A percentile compares a stretch with the other conserved stretches of the same genome.
Evolutionary conservation across 371 early-diverging fungal species (phyloP).

Genomic region (Mucor irregularis): DNA sequence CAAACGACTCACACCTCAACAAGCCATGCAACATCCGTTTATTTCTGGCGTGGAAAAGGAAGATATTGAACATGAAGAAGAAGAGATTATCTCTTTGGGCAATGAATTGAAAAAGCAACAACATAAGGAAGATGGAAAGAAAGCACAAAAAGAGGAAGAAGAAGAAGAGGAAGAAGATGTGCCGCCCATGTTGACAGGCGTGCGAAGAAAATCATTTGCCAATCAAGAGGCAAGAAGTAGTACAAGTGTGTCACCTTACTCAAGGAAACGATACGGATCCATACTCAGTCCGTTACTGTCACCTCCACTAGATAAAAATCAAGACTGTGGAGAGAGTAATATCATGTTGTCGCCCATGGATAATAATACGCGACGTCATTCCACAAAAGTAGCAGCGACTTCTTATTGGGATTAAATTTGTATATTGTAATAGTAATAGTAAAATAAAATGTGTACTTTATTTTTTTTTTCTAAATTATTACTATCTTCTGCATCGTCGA

Average conservation of each 20-base stretch:
- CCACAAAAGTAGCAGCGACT: too few species aligned
- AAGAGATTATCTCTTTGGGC: slow-evolving; percentile 1
- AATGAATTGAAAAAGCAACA: neutral
- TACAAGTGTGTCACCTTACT: slow-evolving; percentile 5
- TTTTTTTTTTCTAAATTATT: too few species aligned
- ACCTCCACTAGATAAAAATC: slow-evolving; percentile 10
- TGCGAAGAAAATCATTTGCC: slow-evolving; percentile 12
- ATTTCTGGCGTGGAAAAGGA: slow-evolving; percentile 58
- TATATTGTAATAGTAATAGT: too few species aligned
- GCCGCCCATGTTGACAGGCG: slow-evolving; percentile 3
- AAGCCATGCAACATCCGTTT: slow-evolving; percentile 91
- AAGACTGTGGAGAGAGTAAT: too few species aligned
- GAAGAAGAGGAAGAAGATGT: slow-evolving; percentile 2
- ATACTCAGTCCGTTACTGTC: slow-evolving; percentile 13
- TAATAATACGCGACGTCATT: too few species aligned
- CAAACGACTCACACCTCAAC: slow-evolving; percentile 88
- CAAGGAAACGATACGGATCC: slow-evolving; percentile 1
- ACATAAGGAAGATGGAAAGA: neutral
- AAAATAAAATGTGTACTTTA: too few species aligned
- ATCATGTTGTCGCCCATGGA: too few species aligned
- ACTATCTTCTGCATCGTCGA: slow-evolving; percentile 27
- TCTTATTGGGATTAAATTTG: too few species aligned
- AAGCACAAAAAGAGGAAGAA: too few species aligned
- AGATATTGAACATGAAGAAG: neutral
- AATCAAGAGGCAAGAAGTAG: slow-evolving; percentile 2